phyloP scores from a whole-genome alignment of 2,329 filamentous ascomycete species.

The Aureobasidium sp. region DNA sequence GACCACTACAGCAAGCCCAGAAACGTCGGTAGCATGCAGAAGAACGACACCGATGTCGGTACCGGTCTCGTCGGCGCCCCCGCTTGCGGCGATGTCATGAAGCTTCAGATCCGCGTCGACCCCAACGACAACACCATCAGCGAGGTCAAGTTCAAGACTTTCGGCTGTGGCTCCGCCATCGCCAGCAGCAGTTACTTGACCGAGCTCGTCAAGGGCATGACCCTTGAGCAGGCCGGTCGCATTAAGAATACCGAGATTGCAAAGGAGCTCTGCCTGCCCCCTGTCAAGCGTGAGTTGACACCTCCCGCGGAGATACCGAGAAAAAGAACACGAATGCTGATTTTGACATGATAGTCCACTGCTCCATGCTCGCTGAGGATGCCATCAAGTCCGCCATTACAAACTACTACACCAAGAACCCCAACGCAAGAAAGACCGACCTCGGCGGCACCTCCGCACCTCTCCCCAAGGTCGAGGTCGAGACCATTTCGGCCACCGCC shows the following conservation, averaged over 20 bases:
- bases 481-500: constrained; percentile 36
- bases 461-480: constrained; percentile 56
- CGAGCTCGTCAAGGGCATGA: constrained; percentile 92
- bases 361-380: constrained; percentile 86
- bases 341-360: constrained; percentile 55
- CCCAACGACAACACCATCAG: constrained; percentile 78
- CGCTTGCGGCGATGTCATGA: constrained; percentile 88
- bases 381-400: constrained; percentile 87
- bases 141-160: constrained; percentile 97
- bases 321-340: constrained; percentile 1
- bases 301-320: neutral
- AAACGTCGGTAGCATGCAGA: constrained; percentile 71
- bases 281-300: constrained; percentile 65
- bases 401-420: constrained; percentile 89
- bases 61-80: constrained; percentile 88
- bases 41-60: constrained; percentile 73
- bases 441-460: constrained; percentile 64
- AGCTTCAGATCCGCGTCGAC: constrained; percentile 87
- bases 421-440: constrained; percentile 62
- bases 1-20: constrained; percentile 76
- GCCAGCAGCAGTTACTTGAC: constrained; percentile 92
- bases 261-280: constrained; percentile 83
- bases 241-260: constrained; percentile 98
- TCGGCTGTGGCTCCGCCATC: constrained; percentile 90
- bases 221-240: constrained; percentile 80